These are phyloP conservation scores for Podaxis rugospora DNA, from an alignment of 768 basidiomycete species.

Conservation along the genomic window DNA sequence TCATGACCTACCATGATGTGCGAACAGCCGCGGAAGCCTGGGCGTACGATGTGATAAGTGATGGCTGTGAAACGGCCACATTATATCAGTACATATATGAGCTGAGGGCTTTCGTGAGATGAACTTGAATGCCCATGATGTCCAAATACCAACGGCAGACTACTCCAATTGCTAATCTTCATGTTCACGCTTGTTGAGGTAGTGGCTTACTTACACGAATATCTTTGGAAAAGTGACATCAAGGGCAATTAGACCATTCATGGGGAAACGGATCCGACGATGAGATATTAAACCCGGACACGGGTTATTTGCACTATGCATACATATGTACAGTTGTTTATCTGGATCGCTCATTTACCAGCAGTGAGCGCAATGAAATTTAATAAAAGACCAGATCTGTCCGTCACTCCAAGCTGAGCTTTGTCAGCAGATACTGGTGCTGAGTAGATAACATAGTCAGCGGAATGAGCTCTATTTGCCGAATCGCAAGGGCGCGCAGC, in stretches of 20 bases:
- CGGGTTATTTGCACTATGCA: not conserved
- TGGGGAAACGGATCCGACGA: constrained; percentile 3
- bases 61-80: not conserved
- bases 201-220: not conserved
- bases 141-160: not conserved
- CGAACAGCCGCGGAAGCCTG: not conserved
- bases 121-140: not conserved
- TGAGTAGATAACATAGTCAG: not conserved
- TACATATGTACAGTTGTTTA: not conserved
- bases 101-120: not conserved
- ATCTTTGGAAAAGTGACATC: not conserved
- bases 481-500: not conserved
- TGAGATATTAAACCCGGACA: not conserved
- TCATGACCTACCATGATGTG: not conserved
- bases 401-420: not conserved
- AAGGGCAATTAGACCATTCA: constrained; percentile 5
- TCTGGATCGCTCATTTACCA: not conserved
- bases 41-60: not conserved
- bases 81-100: not conserved
- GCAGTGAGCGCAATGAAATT: not conserved
- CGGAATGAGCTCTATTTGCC: not conserved
- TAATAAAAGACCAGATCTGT: not conserved
- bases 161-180: not conserved
- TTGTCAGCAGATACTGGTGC: not conserved
- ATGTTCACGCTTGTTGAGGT: not conserved